A percentile compares a stretch with the other conserved stretches of the same genome.
These are phyloP conservation scores for Suillus lakei DNA, from an alignment of 768 basidiomycete genomes.

Conservation along the genomic window DNA sequence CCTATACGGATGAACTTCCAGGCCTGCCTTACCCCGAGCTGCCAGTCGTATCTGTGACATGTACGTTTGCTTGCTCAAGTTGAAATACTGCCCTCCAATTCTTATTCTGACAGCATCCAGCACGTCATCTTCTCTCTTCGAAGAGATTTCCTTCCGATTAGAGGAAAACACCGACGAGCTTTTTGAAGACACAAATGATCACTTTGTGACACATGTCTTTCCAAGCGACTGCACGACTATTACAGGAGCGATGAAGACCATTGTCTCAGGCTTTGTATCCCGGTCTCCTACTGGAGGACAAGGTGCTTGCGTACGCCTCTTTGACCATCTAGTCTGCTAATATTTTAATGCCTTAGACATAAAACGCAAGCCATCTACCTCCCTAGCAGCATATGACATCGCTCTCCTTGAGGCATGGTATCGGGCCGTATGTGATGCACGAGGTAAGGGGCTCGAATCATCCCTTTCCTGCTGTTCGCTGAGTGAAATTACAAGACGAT, in stretches of 20 bases:
- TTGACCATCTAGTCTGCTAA: background rate
- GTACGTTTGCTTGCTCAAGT: conserved; percentile 37
- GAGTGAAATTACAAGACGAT: conserved; percentile 7
- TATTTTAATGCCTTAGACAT: conserved; percentile 30
- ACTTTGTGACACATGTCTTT: conserved; percentile 54
- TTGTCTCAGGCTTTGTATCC: conserved; percentile 59
- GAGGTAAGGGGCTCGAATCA: conserved; percentile 38
- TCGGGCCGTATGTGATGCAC: conserved; percentile 39
- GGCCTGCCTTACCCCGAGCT: conserved; percentile 66
- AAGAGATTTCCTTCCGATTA: conserved; percentile 45
- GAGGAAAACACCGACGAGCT: conserved; percentile 33
- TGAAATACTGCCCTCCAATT: background rate
- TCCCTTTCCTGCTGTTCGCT: conserved; percentile 2
- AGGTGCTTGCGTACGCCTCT: conserved; percentile 30
- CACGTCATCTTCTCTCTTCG: conserved; percentile 50
- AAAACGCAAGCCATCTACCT: conserved; percentile 52
- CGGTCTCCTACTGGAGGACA: conserved; percentile 33
- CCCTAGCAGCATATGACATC: conserved; percentile 68
- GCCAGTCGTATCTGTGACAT: conserved; percentile 60
- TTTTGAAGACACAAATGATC: conserved; percentile 21
- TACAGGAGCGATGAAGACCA: conserved; percentile 53
- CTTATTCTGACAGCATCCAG: conserved; percentile 38
- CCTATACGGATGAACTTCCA: conserved; percentile 51
- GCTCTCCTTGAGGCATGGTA: conserved; percentile 66
- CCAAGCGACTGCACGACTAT: conserved; percentile 62